phyloP scores from a whole-genome alignment of 305 asterid species.

The Fraxinus velutina region DNA sequence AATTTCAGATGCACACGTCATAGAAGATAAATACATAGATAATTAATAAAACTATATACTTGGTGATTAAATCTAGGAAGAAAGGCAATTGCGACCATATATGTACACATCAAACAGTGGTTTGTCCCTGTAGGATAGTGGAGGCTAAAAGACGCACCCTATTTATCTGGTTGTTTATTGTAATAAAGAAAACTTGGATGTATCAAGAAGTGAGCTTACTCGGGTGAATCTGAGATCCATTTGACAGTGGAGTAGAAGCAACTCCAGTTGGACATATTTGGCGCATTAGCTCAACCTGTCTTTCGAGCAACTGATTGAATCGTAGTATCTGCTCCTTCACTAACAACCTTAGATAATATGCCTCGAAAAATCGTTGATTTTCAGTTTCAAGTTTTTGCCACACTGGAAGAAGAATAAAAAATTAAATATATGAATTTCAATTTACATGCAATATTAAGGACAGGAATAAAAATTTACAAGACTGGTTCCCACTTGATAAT shows the following conservation, averaged over 20 bases:
- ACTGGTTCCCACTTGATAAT: conserved; percentile 2
- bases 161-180: not conserved
- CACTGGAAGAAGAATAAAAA: conserved; percentile 40
- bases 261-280: conserved; percentile 41
- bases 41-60: not conserved
- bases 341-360: conserved; percentile 53
- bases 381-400: conserved; percentile 74
- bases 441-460: not conserved
- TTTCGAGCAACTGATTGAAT: conserved; percentile 64
- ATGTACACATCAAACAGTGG: not conserved
- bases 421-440: conserved; percentile 21
- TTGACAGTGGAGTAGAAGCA: conserved; percentile 37
- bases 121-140: not conserved
- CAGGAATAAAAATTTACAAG: not conserved
- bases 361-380: conserved; percentile 58
- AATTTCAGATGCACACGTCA: not conserved
- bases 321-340: conserved; percentile 60
- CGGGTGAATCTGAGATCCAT: conserved; percentile 47
- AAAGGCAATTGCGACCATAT: not conserved
- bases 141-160: not conserved
- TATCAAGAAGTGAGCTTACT: conserved; percentile 37
- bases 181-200: not conserved
- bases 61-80: not conserved
- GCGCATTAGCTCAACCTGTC: conserved; percentile 58
- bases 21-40: not conserved